Percentiles rank a stretch among this genome's conserved stretches.
These are phyloP conservation scores for Leccinum disarticulatum DNA, from an alignment of 768 basidiomycete species.

Conservation along the genomic window DNA sequence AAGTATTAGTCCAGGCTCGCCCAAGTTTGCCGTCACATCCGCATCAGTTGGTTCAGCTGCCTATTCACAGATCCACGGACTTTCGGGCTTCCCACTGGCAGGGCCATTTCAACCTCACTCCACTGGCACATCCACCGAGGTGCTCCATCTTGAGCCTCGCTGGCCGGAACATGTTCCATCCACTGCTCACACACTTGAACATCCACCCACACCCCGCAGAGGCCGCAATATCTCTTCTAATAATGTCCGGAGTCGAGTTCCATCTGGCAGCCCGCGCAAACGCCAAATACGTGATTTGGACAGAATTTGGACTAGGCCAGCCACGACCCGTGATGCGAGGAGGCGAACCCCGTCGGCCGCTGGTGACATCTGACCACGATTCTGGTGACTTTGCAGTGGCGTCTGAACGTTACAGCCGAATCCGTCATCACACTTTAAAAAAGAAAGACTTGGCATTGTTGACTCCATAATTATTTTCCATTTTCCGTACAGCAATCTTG, in stretches of 20 bases:
- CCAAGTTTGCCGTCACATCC: not conserved
- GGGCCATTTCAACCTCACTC: slow-evolving; percentile 8
- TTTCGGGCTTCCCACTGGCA: slow-evolving; percentile 26
- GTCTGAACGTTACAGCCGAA: slow-evolving; percentile 2
- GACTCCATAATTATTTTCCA: slow-evolving; percentile 3
- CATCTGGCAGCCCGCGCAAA: slow-evolving; percentile 22
- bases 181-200: slow-evolving; percentile 4
- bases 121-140: not conserved
- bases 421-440: slow-evolving; percentile 8
- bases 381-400: slow-evolving; percentile 8
- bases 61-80: slow-evolving; percentile 24
- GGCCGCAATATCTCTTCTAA: slow-evolving; percentile 14
- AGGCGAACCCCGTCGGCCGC: slow-evolving; percentile 34
- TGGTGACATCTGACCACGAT: slow-evolving; percentile 28
- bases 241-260: slow-evolving; percentile 13
- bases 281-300: slow-evolving; percentile 21
- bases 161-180: slow-evolving; percentile 8
- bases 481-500: slow-evolving; percentile 7
- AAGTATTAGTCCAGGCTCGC: slow-evolving; percentile 7
- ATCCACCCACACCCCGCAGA: slow-evolving; percentile 2
- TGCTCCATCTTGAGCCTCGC: slow-evolving; percentile 5
- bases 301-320: slow-evolving; percentile 24
- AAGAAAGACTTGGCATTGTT: slow-evolving; percentile 2
- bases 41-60: slow-evolving; percentile 8
- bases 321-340: slow-evolving; percentile 26